Conservation (phyloP, 1,284 basidiomycete genomes). For the Cryptococcus jaspeensis region DNA sequence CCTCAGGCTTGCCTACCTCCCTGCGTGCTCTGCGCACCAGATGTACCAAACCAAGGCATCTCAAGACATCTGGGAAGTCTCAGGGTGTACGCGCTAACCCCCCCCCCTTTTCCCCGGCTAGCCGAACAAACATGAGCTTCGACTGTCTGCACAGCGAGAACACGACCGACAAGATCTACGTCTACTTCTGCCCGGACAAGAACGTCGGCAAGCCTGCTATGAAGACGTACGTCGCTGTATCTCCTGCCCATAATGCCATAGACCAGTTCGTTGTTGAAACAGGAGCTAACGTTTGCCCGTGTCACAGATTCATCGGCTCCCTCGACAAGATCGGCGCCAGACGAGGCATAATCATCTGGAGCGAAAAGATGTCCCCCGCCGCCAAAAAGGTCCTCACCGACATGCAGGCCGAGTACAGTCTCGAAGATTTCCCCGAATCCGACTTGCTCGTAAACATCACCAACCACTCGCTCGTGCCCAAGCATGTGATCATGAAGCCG, state of each 20-base stretch:
- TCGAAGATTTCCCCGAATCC: constrained; percentile 96
- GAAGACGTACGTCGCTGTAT: constrained; percentile 69
- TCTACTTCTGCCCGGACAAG: constrained; percentile 90
- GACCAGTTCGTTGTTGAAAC: not conserved
- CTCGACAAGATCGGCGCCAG: constrained; percentile 87
- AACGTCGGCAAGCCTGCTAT: constrained; percentile 94
- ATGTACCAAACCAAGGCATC: not conserved
- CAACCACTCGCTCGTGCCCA: constrained; percentile 90
- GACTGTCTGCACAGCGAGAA: constrained; percentile 72
- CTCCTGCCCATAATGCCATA: not conserved
- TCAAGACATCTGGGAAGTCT: too few relatives aligned
- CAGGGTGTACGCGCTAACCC: too few relatives aligned
- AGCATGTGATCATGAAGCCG: constrained; percentile 80
- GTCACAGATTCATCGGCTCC: constrained; percentile 73
- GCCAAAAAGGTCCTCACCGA: constrained; percentile 83
- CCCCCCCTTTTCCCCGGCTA: too few relatives aligned
- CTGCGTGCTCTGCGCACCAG: not conserved
- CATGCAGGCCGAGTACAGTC: constrained; percentile 77
- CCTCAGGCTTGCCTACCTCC: not conserved
- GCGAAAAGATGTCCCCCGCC: constrained; percentile 93
- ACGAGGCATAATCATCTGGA: constrained; percentile 92
- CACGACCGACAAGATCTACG: constrained; percentile 77
- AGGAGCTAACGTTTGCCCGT: not conserved
- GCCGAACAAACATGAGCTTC: constrained; percentile 83
- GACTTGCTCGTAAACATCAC: constrained; percentile 98